Percentiles rank a stretch among this genome's conserved stretches.
phyloP scores from a whole-genome alignment of 2,329 filamentous ascomycete species.

The Dothistroma septosporum region DNA sequence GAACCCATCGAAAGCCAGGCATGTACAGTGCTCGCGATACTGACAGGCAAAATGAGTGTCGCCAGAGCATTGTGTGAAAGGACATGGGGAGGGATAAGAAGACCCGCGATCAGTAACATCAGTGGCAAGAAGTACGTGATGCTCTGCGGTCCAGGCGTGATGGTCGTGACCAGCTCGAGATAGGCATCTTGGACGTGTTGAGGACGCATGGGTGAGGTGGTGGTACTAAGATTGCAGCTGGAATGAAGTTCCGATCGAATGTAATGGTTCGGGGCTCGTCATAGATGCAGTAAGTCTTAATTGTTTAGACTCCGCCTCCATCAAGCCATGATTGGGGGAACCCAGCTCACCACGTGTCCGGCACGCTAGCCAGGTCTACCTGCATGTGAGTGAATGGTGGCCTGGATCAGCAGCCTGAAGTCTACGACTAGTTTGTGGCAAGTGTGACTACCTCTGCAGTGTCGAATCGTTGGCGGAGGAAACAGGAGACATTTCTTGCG shows the following conservation, averaged over 20 bases:
- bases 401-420: not conserved
- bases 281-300: not conserved
- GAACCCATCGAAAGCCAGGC: constrained; percentile 30
- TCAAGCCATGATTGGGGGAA: not conserved
- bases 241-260: not conserved
- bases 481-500: not conserved
- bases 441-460: no score
- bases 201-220: not conserved
- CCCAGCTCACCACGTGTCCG: not conserved
- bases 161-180: constrained; percentile 8
- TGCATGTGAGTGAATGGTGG: not conserved
- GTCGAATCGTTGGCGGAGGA: not conserved
- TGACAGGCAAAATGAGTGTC: constrained; percentile 25
- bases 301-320: not conserved
- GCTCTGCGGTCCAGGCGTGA: constrained; percentile 30
- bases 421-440: no score
- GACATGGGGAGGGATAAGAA: constrained; percentile 24
- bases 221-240: not conserved
- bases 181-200: not conserved
- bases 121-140: constrained; percentile 28
- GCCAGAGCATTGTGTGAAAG: constrained; percentile 24
- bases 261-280: not conserved
- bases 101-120: constrained; percentile 24
- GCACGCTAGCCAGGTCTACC: not conserved
- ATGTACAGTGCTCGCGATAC: constrained; percentile 22